Evolutionary conservation across 1,139 yeast species (phyloP), one percentile per base, ranked within the genome.

Genomic region (Candida smagusa): DNA sequence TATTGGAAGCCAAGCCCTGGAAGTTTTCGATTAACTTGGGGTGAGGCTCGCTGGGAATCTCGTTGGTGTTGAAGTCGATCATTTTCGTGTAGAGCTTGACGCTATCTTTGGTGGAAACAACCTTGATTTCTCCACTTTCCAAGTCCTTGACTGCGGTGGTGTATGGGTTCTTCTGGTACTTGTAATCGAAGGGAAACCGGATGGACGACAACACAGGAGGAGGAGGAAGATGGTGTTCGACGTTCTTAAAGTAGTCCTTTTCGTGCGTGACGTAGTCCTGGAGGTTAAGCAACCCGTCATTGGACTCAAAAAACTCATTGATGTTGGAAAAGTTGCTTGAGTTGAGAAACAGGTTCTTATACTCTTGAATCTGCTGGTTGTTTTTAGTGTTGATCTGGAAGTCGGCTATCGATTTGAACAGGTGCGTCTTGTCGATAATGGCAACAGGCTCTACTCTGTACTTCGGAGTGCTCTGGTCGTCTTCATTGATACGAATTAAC

Each of bases 371-470:
- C 43, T 78, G 69, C 12, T 61, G 53, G 9, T 85, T 83, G 46
- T 77, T 72, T 38, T 74, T 75, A 12, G 90, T 77, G 25, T 75
- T 65, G 44, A 79, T 76, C 56, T 90, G 98, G 56, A 88, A 92
- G 60, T 92, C 98, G 1, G 92, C 81, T 70, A 92, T 78, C 41
- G 86, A 88, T 48, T 96, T 75, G 58, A 90, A 92, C 48, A 86
- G 77, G 51, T 80, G 84, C 12, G 84, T 84, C 43, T 79, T 77
- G 48, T 81, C 79, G 16, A 89, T 69, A 12, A 88, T 73, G 0
- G 84, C 92, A 5, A 78, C 72, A 0, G 96, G 92, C 34, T 68
- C 66, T 1, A 75, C 72, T 22, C 61, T 63, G 36, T 71, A 72
- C 4, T 64, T 52, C 3, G 60, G 48, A 3, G 53, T 52, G 2